Base-by-base conservation (phyloP, 768 basidiomycete species). In the Mycena albidolilacea region DNA sequence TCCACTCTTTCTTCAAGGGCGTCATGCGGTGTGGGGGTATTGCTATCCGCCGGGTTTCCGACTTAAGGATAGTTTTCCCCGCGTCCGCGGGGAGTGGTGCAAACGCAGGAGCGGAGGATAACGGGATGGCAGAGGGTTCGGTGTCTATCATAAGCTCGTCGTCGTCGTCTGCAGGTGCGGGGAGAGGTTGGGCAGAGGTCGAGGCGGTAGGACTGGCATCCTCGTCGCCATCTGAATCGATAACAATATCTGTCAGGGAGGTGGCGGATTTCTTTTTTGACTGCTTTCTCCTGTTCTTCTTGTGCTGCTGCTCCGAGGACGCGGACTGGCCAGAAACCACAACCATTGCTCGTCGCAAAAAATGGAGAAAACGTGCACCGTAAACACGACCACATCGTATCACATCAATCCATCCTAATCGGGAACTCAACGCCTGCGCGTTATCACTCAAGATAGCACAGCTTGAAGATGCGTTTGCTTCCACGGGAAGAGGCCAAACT, bases 21-120 rank as follows among this genome's bases (percentile, higher is more conserved):
- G 97, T 96, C 95, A 98, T 97, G 64, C 98, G 91, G 81, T 99
- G 98, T 10, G 96, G 96, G 14, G 98, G 98, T 81, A 99, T 94
- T 12, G 95, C 87, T 78, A 99, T 91, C 65, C 95, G 89, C 80
- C 97, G 87, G n/a, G 88, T 91, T 83, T 99, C 97, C 5, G 94
- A 92, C 81, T 93, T 95, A 70, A 92, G 85, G 11, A 87, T 81
- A 0, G 88, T 83, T 69, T 87, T 86, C 37, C 87, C 86, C 9
- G 89, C 90, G 58, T 88, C 85, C 10, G 91, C 87, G 9, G 91
- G 85, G 21, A 95, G 86, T 9, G 94, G 90, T 61, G 91, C 88
- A 80, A 97, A 96, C 8, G 87, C 84, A 50, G 94, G 92, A 39
- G 88, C 90, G 50, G 88, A 79, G 37, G 84, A 84, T 23, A 50